Base-by-base conservation (phyloP, 1,284 basidiomycete genomes). In the Puccinia hordei region DNA sequence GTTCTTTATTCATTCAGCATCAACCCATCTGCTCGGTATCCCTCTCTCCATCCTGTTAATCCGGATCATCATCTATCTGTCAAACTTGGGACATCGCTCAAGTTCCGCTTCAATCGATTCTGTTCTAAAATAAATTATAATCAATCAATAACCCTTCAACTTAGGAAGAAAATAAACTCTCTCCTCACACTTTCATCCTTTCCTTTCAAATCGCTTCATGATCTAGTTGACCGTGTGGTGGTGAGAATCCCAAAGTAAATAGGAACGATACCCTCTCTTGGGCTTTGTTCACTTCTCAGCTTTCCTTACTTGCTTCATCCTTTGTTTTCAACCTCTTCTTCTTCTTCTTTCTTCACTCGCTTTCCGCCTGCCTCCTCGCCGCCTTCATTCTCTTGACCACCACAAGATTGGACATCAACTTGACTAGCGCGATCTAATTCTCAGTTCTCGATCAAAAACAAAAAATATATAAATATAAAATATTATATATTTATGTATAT, bases 1-100 rank as follows among this genome's bases (percentile, higher is more conserved):
- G 24, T 55, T 55, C 53, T 55, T 55, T 55, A 55, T 55, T 55
- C 53, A n/a, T 24, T 55, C 53, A 55, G 53, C 53, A 55, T 55
- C 53, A 55, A 55, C 22, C 53, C 53, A 55, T 24, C 53, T 24
- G 53, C 24, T 55, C 53, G 53, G n/a, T n/a, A 55, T 55, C 53
- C 19, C 24, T n/a, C n/a, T 55, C 53, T 55, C 53, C 9, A 55
- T 55, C 53, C 53, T 55, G 53, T 55, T 55, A 55, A 55, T 55
- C 53, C 53, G 24, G 53, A 55, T 55, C 4, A 55, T 27, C 22
- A 4, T 55, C 24, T 55, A n/a, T n/a, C 24, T 6, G n/a, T 27
- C 22, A 55, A 55, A 55, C 53, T 55, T 55, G 46, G 8, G 53
- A 12, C 53, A 55, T 27, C 12, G 53, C n/a, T 24, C 19, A 55